Evolutionary conservation across 192 early-diverging fungal genomes (phyloP), one percentile per base, ranked within the genome.

Genomic region (Backusella mclennaniae): DNA sequence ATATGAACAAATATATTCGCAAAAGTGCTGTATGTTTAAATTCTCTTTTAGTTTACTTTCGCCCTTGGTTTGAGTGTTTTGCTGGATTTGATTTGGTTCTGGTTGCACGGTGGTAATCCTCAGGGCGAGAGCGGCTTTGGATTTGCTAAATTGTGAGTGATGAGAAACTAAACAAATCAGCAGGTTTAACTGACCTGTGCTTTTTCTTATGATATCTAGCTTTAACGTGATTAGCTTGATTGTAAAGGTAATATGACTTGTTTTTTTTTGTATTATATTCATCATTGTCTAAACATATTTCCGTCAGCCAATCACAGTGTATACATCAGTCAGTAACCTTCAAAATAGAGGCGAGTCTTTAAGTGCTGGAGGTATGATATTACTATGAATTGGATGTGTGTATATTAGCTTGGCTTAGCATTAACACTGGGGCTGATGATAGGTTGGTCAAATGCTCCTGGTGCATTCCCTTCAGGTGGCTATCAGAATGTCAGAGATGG

Each of bases 301-400:
- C 5, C 7, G 35, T 6, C 83, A 87, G 85, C 87, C 87, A 12
- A 63, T 88, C 52, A 83, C 83, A 26, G 78, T 88, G n/a, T 82
- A 86, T 49, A 79, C 87, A 2, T 75, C 83, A 7, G 68, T 88
- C 11, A 83, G 82, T 35, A 79, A 84, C 8, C 68, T 88, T n/a
- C 80, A 86, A 42, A 79, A 79, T 33, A 82, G 87, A 67, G 87
- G 87, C 46, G 87, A 88, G 19, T 79, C 79, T 0, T 82, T 88
- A 41, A 76, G 70, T 19, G 73, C 72, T 42, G 80, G 85, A 19
- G 44, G 80, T 82, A 70, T 74, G 71, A 31, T 39, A 12, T 39
- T 39, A 39, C 8, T 39, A 12, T 23, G 35, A 66, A 17, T 29
- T n/a, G 23, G 4, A 71, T 33, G 26, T 33, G 9, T 35, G 8